Percentiles rank a stretch among this genome's conserved stretches.
phyloP scores from a whole-genome alignment of 2,329 filamentous ascomycete species.

The Corynespora cassiicola region DNA sequence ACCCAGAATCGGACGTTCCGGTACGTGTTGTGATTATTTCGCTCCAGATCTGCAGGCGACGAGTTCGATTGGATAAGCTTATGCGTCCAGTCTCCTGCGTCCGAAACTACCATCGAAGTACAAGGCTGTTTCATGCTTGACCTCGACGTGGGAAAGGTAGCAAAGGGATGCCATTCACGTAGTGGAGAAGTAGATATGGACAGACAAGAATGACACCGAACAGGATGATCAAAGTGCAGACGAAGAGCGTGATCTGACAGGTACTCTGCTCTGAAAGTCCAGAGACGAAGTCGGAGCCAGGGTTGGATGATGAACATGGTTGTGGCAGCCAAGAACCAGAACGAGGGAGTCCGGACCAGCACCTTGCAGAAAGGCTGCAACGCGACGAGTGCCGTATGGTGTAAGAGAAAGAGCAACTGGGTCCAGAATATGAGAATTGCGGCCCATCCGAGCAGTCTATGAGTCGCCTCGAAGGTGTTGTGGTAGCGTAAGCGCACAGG shows the following conservation, averaged over 20 bases:
- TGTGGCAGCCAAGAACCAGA: slow-evolving; percentile 73
- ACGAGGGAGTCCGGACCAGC: slow-evolving; percentile 24
- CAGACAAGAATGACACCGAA: slow-evolving; percentile 40
- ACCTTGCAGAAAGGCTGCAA: not conserved
- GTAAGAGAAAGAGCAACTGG: slow-evolving; percentile 25
- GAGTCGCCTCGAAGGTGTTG: slow-evolving; percentile 42
- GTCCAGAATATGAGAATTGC: slow-evolving; percentile 36
- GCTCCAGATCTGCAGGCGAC: not conserved
- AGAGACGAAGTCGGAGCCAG: slow-evolving; percentile 74
- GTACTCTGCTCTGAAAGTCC: slow-evolving; percentile 68
- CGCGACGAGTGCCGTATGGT: slow-evolving; percentile 10
- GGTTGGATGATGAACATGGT: slow-evolving; percentile 73
- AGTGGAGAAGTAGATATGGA: slow-evolving; percentile 35
- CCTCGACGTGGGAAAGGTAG: slow-evolving; percentile 38
- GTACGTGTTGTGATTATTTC: slow-evolving; percentile 2
- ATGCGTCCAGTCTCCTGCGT: slow-evolving; percentile 44
- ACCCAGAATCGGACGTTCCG: slow-evolving; percentile 30
- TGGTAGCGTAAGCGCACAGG: slow-evolving; percentile 28
- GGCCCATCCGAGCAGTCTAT: slow-evolving; percentile 43
- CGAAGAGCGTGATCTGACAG: slow-evolving; percentile 76
- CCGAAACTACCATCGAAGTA: slow-evolving; percentile 39
- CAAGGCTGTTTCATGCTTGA: not conserved
- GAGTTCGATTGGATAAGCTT: slow-evolving; percentile 19
- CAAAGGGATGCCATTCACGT: slow-evolving; percentile 46
- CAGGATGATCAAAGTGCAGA: slow-evolving; percentile 56